Conservation (phyloP, 2,329 filamentous ascomycete species). For the Escovopsis sp. region DNA sequence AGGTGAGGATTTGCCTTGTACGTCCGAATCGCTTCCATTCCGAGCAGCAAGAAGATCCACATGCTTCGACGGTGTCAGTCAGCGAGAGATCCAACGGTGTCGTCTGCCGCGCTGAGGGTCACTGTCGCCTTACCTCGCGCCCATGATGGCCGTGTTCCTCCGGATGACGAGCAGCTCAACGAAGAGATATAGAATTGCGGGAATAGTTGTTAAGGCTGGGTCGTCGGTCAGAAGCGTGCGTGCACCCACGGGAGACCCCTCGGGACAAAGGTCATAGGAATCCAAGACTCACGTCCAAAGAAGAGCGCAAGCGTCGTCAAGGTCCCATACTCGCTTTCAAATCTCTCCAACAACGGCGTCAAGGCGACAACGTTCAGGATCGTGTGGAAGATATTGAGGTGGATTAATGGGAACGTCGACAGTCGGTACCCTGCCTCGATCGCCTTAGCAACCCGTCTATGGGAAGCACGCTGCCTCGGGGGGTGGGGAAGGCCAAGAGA, state of each 20-base stretch:
- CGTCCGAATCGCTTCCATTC: slow-evolving; percentile 72
- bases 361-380: slow-evolving; percentile 66
- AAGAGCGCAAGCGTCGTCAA: slow-evolving; percentile 77
- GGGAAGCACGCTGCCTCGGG: not conserved
- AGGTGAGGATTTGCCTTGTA: slow-evolving; percentile 71
- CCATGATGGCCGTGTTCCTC: slow-evolving; percentile 59
- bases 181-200: slow-evolving; percentile 65
- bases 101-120: not conserved
- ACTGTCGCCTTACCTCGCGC: slow-evolving; percentile 60
- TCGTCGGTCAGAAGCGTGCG: slow-evolving; percentile 7
- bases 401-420: slow-evolving; percentile 83
- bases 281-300: slow-evolving; percentile 61
- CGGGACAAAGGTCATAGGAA: not conserved
- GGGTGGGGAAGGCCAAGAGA: too few relatives aligned
- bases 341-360: slow-evolving; percentile 79
- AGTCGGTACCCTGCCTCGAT: slow-evolving; percentile 61
- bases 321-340: slow-evolving; percentile 85
- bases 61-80: slow-evolving; percentile 38
- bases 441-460: not conserved
- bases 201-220: slow-evolving; percentile 67
- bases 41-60: slow-evolving; percentile 83
- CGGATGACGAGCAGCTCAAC: slow-evolving; percentile 60
- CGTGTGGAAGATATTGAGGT: slow-evolving; percentile 66
- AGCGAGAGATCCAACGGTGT: not conserved
- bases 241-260: too few relatives aligned